phyloP scores from a whole-genome alignment of 306 rosid genomes.

The Lathyrus oleraceus region DNA sequence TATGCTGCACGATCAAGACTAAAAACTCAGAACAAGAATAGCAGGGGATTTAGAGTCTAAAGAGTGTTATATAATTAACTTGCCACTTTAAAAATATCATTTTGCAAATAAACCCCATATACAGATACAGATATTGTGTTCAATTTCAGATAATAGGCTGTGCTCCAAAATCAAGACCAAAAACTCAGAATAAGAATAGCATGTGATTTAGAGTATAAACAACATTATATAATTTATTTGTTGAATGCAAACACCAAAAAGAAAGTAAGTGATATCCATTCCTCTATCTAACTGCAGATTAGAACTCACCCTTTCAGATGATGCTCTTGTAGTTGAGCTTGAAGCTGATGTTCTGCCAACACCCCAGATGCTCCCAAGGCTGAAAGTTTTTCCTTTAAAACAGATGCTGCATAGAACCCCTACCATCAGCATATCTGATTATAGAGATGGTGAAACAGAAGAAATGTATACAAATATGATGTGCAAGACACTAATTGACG shows the following conservation, averaged over 20 bases:
- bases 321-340: constrained; percentile 92
- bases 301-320: constrained; percentile 76
- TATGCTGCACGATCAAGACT: constrained; percentile 25
- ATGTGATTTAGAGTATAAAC: neutral
- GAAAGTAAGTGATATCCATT: constrained; percentile 8
- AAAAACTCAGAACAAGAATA: neutral
- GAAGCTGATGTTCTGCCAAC: constrained; percentile 97
- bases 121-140: neutral
- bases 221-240: constrained; percentile 14
- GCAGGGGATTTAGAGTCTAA: constrained; percentile 2
- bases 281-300: constrained; percentile 28
- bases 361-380: constrained; percentile 95
- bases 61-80: neutral
- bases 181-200: neutral
- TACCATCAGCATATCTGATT: constrained; percentile 44
- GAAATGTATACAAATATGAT: constrained; percentile 29
- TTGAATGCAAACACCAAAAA: neutral
- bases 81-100: neutral
- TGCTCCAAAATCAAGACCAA: constrained; percentile 24
- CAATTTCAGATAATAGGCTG: constrained; percentile 21
- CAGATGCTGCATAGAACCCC: constrained; percentile 79
- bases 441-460: constrained; percentile 25
- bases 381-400: constrained; percentile 85
- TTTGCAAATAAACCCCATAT: constrained; percentile 12
- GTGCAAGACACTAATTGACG: constrained; percentile 6